These are phyloP conservation scores for Malassezia globosa DNA, from an alignment of 1,284 basidiomycete species.

Conservation along the genomic window DNA sequence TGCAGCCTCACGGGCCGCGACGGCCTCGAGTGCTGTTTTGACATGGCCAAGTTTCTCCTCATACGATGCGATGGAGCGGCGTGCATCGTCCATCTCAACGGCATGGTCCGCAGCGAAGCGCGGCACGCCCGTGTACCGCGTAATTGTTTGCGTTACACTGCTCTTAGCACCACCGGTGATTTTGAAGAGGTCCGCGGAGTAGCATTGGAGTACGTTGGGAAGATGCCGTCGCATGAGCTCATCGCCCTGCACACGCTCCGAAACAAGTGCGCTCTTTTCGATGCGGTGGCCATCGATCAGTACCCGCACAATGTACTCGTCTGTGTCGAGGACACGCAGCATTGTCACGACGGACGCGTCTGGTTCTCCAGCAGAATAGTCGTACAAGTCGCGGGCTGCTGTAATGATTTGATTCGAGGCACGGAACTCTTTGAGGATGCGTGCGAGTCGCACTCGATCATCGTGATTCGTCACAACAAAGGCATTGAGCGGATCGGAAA, in stretches of 20 bases:
- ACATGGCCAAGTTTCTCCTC: slow-evolving; percentile 8
- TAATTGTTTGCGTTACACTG: slow-evolving; percentile 39
- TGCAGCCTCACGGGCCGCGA: slow-evolving; percentile 6
- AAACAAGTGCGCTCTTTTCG: slow-evolving; percentile 62
- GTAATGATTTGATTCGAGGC: slow-evolving; percentile 27
- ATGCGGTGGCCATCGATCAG: slow-evolving; percentile 65
- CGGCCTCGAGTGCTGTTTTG: slow-evolving; percentile 14
- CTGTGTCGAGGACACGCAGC: slow-evolving; percentile 72
- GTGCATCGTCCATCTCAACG: slow-evolving; percentile 24
- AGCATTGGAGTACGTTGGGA: slow-evolving; percentile 39
- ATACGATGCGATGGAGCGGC: neutral
- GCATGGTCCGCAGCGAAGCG: slow-evolving; percentile 42
- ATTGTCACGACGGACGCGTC: slow-evolving; percentile 59
- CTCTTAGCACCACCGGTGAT: slow-evolving; percentile 27
- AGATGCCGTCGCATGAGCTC: slow-evolving; percentile 38
- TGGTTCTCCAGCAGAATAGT: slow-evolving; percentile 52
- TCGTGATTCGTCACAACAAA: slow-evolving; percentile 67
- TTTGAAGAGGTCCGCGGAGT: slow-evolving; percentile 35
- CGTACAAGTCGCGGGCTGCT: slow-evolving; percentile 51
- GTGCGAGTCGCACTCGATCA: slow-evolving; percentile 59
- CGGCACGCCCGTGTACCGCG: slow-evolving; percentile 38
- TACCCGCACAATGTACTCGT: slow-evolving; percentile 66
- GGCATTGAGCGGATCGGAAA: slow-evolving; percentile 58
- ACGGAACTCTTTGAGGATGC: slow-evolving; percentile 51
- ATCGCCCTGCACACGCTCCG: slow-evolving; percentile 32